These are phyloP conservation scores for Penicillium taxi DNA, from an alignment of 495 filamentous ascomycete genomes.

Conservation along the genomic window DNA sequence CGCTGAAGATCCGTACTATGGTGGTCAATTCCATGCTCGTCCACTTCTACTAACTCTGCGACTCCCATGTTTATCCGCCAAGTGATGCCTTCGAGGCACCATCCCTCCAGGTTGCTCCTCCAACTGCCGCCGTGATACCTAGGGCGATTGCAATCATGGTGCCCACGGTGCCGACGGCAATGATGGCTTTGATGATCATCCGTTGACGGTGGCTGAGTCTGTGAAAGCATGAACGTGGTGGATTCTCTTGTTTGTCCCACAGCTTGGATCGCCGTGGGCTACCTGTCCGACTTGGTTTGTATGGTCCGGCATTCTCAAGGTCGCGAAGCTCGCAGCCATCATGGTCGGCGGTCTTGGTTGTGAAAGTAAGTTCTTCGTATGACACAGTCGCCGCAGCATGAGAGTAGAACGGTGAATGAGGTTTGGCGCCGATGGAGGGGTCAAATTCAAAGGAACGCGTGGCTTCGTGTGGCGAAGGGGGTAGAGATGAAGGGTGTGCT, in stretches of 20 bases:
- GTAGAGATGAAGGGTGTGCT: constrained; percentile 15
- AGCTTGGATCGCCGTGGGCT: constrained; percentile 32
- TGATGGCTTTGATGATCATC: constrained; percentile 42
- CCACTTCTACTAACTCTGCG: not conserved
- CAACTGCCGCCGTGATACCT: constrained; percentile 54
- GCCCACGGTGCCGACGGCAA: constrained; percentile 51
- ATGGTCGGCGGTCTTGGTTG: constrained; percentile 25
- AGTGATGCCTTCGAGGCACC: constrained; percentile 21
- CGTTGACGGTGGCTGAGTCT: constrained; percentile 43
- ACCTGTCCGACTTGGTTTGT: constrained; percentile 9
- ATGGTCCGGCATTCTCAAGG: constrained; percentile 23
- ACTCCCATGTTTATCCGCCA: constrained; percentile 5
- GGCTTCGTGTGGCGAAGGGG: constrained; percentile 8
- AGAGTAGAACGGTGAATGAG: constrained; percentile 53
- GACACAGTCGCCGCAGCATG: constrained; percentile 44
- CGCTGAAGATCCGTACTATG: too few species aligned
- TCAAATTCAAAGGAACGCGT: constrained; percentile 28
- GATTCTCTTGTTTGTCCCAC: constrained; percentile 33
- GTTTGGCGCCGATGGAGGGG: constrained; percentile 37
- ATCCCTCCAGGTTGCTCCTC: constrained; percentile 48
- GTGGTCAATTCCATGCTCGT: too few species aligned
- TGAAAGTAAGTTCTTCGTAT: constrained; percentile 35
- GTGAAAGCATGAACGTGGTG: constrained; percentile 25
- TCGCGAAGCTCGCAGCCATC: constrained; percentile 18
- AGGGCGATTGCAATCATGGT: constrained; percentile 53